A percentile compares a stretch with the other conserved stretches of the same genome.
These are phyloP conservation scores for Microdochium trichocladiopsis DNA, from an alignment of 2,329 filamentous ascomycete species.

Conservation along the genomic window DNA sequence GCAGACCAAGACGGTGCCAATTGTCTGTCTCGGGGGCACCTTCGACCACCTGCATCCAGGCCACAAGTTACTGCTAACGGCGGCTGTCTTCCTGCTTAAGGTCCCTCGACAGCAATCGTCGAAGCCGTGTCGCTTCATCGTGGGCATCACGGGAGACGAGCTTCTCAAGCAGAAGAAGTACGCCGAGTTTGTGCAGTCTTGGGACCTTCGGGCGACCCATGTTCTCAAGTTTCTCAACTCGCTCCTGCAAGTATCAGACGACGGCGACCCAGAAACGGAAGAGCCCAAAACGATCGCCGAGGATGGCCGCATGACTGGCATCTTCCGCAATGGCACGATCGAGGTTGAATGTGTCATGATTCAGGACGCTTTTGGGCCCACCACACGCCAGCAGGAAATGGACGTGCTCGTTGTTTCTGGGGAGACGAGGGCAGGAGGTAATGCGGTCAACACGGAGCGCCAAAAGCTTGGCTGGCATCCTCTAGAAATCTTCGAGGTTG, in stretches of 20 bases:
- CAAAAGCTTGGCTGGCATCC: conserved; percentile 66
- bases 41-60: conserved; percentile 95
- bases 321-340: conserved; percentile 53
- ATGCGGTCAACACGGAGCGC: conserved; percentile 80
- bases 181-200: conserved; percentile 71
- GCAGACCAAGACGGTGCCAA: conserved; percentile 36
- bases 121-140: conserved; percentile 53
- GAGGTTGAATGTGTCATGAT: conserved; percentile 76
- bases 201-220: conserved; percentile 63
- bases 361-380: conserved; percentile 83
- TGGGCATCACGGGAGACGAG: conserved; percentile 85
- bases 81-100: conserved; percentile 66
- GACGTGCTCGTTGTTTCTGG: conserved; percentile 78
- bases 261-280: conserved; percentile 35
- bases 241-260: conserved; percentile 38
- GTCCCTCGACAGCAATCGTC: conserved; percentile 31
- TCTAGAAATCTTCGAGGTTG: conserved; percentile 80
- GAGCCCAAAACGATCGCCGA: conserved; percentile 25
- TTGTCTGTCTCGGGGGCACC: conserved; percentile 81
- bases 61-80: conserved; percentile 94
- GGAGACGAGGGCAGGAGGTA: conserved; percentile 79
- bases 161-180: conserved; percentile 86
- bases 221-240: conserved; percentile 68
- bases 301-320: conserved; percentile 42
- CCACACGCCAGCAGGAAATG: conserved; percentile 73